Percentiles rank a stretch among this genome's conserved stretches.
These are phyloP conservation scores for Fusarium foetens DNA, from an alignment of 2,329 filamentous ascomycete species.

Conservation along the genomic window DNA sequence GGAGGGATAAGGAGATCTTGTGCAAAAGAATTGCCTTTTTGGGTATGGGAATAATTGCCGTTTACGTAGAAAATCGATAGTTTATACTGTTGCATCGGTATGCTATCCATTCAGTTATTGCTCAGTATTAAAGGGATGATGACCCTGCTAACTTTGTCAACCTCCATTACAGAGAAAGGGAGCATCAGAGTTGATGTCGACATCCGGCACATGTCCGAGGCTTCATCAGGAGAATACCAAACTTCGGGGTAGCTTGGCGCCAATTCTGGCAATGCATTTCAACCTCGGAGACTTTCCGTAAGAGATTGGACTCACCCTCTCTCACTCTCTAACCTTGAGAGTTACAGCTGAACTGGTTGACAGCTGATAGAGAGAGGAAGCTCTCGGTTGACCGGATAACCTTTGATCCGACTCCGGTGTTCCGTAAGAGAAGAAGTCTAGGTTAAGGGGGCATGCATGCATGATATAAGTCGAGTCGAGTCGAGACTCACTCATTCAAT, in stretches of 20 bases:
- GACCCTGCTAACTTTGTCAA: background rate
- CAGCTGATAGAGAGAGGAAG: background rate
- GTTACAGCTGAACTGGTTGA: background rate
- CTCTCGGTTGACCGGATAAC: slow-evolving; percentile 22
- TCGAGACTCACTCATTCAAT: background rate
- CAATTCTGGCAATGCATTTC: slow-evolving; percentile 1
- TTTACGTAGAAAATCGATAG: background rate
- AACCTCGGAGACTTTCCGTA: slow-evolving; percentile 35
- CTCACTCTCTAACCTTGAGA: background rate
- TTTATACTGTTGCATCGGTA: background rate
- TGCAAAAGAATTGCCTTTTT: slow-evolving; percentile 27
- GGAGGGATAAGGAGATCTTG: background rate
- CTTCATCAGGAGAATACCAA: slow-evolving; percentile 1
- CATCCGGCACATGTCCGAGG: slow-evolving; percentile 34
- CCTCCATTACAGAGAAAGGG: background rate
- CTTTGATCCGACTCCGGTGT: slow-evolving; percentile 28
- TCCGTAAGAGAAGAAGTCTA: background rate
- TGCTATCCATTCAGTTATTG: background rate
- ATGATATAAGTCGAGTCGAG: slow-evolving; percentile 6
- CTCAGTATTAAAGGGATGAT: background rate
- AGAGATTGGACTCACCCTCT: background rate
- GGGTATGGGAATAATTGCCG: slow-evolving; percentile 13
- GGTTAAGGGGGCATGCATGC: background rate
- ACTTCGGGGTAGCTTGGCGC: slow-evolving; percentile 21
- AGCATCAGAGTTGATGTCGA: background rate